phyloP scores from a whole-genome alignment of 306 rosid species.

The Inga leiocalycina region DNA sequence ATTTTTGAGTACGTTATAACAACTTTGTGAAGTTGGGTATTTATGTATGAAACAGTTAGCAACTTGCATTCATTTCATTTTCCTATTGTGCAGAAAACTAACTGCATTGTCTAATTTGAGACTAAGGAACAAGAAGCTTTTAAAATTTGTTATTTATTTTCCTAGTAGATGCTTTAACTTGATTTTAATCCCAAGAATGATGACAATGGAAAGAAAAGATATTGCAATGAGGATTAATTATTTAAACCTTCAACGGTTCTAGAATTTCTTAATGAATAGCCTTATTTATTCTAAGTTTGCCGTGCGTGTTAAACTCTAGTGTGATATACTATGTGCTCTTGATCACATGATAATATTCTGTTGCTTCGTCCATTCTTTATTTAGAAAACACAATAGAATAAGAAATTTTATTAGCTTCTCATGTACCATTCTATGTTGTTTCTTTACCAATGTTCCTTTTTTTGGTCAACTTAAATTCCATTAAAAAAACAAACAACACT shows the following conservation, averaged over 20 bases:
- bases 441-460: background rate
- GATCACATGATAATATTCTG: constrained; percentile 19
- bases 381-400: background rate
- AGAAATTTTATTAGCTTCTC: constrained; percentile 10
- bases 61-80: constrained; percentile 29
- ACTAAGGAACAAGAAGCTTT: background rate
- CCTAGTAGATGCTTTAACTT: constrained; percentile 14
- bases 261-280: constrained; percentile 22
- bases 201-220: background rate
- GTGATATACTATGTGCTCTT: constrained; percentile 27
- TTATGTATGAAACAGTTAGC: background rate
- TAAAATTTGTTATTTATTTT: background rate
- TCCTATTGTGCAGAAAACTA: constrained; percentile 18
- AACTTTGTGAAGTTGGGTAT: constrained; percentile 16
- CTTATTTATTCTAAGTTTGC: constrained; percentile 2
- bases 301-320: constrained; percentile 23
- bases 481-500: background rate
- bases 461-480: background rate
- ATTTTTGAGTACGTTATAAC: constrained; percentile 15
- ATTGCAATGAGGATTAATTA: constrained; percentile 23
- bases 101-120: constrained; percentile 6
- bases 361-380: constrained; percentile 13
- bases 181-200: constrained; percentile 1
- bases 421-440: constrained; percentile 1
- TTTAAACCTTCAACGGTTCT: background rate